Percentiles rank a stretch among this genome's conserved stretches.
phyloP scores from a whole-genome alignment of 2,329 filamentous ascomycete genomes.

The Monosporascus sp. region DNA sequence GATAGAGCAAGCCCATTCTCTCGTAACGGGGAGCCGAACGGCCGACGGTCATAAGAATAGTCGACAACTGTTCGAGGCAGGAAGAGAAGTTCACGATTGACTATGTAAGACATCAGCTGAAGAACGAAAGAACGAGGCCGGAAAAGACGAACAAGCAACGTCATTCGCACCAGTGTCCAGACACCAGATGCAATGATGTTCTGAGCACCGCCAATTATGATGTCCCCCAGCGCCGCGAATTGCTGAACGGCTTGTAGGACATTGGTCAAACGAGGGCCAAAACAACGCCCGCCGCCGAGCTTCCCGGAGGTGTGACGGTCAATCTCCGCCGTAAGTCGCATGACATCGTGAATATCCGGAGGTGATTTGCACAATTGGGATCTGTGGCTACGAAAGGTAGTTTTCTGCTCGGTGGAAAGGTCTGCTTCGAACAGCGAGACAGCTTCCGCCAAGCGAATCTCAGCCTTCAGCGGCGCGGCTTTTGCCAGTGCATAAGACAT shows the following conservation, averaged over 20 bases:
- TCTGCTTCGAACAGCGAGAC: constrained; percentile 32
- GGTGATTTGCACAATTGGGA: constrained; percentile 12
- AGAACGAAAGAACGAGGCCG: constrained; percentile 5
- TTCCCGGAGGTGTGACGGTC: constrained; percentile 17
- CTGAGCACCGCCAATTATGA: constrained; percentile 35
- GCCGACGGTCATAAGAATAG: constrained; percentile 35
- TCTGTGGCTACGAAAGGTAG: constrained; percentile 18
- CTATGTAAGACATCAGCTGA: constrained; percentile 14
- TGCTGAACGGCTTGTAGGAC: constrained; percentile 35
- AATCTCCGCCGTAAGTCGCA: constrained; percentile 34
- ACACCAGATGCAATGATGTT: constrained; percentile 39
- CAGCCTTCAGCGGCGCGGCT: constrained; percentile 21
- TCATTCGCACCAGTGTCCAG: constrained; percentile 37
- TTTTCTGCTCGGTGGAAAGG: constrained; percentile 31
- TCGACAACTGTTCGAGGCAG: constrained; percentile 33
- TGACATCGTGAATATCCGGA: constrained; percentile 30
- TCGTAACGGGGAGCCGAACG: constrained; percentile 34
- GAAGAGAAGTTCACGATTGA: constrained; percentile 23
- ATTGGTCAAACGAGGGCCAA: constrained; percentile 35
- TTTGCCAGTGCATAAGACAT: not conserved
- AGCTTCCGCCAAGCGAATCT: constrained; percentile 34
- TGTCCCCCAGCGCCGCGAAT: constrained; percentile 36
- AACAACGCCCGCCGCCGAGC: constrained; percentile 21
- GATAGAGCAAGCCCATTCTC: constrained; percentile 32
- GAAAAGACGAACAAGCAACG: constrained; percentile 29